Conservation (phyloP, 257 asterid species). For the Leonotis leonurus region DNA sequence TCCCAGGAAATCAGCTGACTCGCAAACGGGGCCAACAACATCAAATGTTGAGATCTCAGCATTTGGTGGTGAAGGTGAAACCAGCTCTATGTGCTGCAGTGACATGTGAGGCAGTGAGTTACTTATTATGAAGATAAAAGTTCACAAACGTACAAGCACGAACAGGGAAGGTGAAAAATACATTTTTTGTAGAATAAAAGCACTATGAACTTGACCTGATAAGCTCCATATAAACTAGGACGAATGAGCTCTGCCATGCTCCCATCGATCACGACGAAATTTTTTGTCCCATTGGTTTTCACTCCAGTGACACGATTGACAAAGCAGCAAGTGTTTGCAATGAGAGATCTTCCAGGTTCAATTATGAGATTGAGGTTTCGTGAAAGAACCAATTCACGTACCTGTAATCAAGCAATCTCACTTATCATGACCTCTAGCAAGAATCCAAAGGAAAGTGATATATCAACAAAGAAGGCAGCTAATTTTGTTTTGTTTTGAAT, state of each 20-base stretch:
- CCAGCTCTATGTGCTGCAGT: conserved; percentile 90
- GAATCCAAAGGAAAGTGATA: no score
- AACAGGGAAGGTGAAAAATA: background rate
- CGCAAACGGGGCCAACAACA: conserved; percentile 93
- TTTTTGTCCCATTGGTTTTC: conserved; percentile 85
- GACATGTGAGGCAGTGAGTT: conserved; percentile 6
- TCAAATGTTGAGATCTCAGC: conserved; percentile 64
- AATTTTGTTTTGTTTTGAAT: background rate
- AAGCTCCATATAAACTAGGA: conserved; percentile 86
- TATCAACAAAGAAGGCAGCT: background rate
- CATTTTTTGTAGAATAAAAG: background rate
- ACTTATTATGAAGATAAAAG: background rate
- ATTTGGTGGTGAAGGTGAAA: conserved; percentile 58
- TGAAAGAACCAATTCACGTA: conserved; percentile 75
- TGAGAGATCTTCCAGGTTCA: conserved; percentile 91
- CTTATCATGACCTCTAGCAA: no score
- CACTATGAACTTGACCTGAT: conserved; percentile 49
- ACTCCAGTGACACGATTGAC: conserved; percentile 92
- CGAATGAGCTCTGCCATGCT: conserved; percentile 98
- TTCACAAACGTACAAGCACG: background rate
- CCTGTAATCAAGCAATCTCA: conserved; percentile 36
- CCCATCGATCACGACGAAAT: conserved; percentile 87
- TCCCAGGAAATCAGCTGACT: conserved; percentile 96
- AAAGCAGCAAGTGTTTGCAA: conserved; percentile 94
- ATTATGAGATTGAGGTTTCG: conserved; percentile 82